Evolutionary conservation across 345 rosid species (phyloP).

Genomic region (Bruguiera sexangula): DNA sequence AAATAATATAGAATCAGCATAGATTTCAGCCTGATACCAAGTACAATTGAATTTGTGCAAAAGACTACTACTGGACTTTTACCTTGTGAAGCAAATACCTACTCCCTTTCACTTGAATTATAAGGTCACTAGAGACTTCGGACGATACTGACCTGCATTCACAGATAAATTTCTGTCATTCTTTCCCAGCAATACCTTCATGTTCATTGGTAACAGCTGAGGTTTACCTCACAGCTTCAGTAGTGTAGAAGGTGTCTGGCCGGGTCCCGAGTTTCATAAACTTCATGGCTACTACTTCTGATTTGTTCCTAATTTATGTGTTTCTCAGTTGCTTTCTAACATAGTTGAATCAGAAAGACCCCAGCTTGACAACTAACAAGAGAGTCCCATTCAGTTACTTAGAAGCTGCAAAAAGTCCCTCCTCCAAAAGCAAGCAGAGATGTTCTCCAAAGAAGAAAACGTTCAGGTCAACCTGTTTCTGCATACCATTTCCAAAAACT

Average conservation of each 20-base stretch:
- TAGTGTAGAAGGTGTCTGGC: constrained; percentile 86
- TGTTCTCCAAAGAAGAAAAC: constrained; percentile 24
- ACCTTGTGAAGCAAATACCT: constrained; percentile 97
- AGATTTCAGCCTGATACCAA: background rate
- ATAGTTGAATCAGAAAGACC: constrained; percentile 16
- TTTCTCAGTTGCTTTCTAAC: constrained; percentile 15
- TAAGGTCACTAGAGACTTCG: constrained; percentile 89
- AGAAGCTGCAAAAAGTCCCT: constrained; percentile 18
- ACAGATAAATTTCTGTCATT: constrained; percentile 5
- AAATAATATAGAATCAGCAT: background rate
- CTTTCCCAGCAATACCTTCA: background rate
- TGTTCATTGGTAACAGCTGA: background rate
- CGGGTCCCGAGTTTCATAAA: constrained; percentile 99
- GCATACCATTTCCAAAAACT: constrained; percentile 11
- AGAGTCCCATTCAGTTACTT: constrained; percentile 16
- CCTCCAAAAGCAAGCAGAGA: constrained; percentile 26
- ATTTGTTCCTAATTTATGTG: constrained; percentile 19
- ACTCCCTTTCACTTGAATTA: constrained; percentile 70
- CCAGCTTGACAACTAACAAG: constrained; percentile 16
- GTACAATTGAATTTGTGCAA: constrained; percentile 6
- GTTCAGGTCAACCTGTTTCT: constrained; percentile 26
- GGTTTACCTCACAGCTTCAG: constrained; percentile 77
- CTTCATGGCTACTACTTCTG: constrained; percentile 61
- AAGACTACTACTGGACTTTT: constrained; percentile 3
- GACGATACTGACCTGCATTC: constrained; percentile 82